These are phyloP conservation scores for Fusarium annulatum DNA, from an alignment of 2,329 filamentous ascomycete species.

Conservation along the genomic window DNA sequence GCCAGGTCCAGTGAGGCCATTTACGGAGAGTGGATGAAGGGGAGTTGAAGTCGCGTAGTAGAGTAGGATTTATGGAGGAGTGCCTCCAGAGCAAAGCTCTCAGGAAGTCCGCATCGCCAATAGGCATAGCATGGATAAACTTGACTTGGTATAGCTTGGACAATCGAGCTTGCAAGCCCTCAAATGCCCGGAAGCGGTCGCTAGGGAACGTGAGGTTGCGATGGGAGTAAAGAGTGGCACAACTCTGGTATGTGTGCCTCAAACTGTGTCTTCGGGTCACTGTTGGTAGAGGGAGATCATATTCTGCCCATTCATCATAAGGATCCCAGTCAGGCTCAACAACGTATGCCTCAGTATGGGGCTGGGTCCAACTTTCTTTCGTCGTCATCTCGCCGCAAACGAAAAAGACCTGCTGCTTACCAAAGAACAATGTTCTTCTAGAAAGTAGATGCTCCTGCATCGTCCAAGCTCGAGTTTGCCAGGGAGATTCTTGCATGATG, in stretches of 20 bases:
- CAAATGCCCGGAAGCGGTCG: background rate
- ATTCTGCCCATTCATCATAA: background rate
- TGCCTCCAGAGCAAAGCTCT: background rate
- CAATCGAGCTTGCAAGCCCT: background rate
- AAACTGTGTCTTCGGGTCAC: background rate
- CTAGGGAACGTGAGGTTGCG: background rate
- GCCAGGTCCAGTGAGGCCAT: background rate
- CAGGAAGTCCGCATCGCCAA: background rate
- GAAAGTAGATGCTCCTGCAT: background rate
- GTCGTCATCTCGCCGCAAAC: background rate
- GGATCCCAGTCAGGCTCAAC: rapidly evolving
- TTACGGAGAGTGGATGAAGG: background rate
- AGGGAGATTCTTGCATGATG: background rate
- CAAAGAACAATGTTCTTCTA: background rate
- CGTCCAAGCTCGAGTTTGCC: background rate
- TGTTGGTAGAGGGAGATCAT: background rate
- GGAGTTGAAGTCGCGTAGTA: background rate
- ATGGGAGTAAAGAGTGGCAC: background rate
- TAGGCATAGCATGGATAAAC: background rate
- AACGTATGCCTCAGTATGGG: background rate
- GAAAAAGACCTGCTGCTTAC: background rate
- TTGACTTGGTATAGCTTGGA: background rate
- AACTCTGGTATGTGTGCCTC: background rate
- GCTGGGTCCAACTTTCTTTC: background rate
- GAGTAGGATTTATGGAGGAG: background rate